These are phyloP conservation scores for Cucumis hystrix DNA, from an alignment of 306 rosid genomes.

Conservation along the genomic window DNA sequence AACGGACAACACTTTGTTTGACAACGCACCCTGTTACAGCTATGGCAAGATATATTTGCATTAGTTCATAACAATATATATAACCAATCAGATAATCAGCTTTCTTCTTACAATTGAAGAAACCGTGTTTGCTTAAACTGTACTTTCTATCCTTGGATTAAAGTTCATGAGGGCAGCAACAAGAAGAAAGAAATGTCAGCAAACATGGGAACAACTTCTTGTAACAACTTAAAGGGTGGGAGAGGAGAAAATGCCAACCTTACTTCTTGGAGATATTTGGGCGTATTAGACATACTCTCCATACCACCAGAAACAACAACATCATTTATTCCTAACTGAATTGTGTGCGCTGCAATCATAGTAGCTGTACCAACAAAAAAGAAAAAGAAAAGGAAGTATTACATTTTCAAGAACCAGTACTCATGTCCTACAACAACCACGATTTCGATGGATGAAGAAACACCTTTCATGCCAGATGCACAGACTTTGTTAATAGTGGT, in stretches of 20 bases:
- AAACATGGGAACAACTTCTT: not conserved
- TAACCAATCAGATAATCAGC: not conserved
- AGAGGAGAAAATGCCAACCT: conserved; percentile 30
- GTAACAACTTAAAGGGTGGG: not conserved
- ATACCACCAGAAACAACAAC: conserved; percentile 83
- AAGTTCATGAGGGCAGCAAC: not conserved
- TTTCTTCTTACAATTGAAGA: not conserved
- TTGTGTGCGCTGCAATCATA: conserved; percentile 84
- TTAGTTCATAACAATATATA: not conserved
- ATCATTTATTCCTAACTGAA: conserved; percentile 52
- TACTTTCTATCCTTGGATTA: not conserved
- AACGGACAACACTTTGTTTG: no score
- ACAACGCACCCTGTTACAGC: not conserved
- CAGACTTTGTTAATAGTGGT: conserved; percentile 91
- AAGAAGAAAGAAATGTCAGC: not conserved
- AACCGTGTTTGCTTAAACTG: not conserved
- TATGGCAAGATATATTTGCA: not conserved
- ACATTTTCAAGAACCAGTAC: not conserved
- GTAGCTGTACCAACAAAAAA: conserved; percentile 35
- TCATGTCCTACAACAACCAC: not conserved
- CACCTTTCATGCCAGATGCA: conserved; percentile 85
- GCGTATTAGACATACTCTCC: conserved; percentile 97
- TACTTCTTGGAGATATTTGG: conserved; percentile 61
- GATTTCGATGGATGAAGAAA: not conserved
- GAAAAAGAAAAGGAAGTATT: not conserved